These are phyloP conservation scores for Gossypium sturtianum DNA, from an alignment of 345 rosid genomes.

Conservation along the genomic window DNA sequence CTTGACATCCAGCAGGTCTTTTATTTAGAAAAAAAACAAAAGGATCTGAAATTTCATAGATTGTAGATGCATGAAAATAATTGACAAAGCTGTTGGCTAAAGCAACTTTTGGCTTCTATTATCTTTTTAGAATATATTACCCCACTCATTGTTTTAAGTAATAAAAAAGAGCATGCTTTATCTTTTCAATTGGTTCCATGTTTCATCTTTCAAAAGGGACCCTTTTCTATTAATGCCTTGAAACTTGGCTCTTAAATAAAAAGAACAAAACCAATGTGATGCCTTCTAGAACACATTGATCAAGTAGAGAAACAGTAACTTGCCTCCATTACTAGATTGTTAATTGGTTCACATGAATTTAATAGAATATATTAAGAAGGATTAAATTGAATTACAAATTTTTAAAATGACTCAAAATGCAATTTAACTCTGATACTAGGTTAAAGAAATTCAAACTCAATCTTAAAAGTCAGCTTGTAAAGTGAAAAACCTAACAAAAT, in stretches of 20 bases:
- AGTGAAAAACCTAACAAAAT: too few species aligned
- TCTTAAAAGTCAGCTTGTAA: too few species aligned
- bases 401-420: too few species aligned
- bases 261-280: neutral
- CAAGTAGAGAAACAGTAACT: neutral
- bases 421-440: too few species aligned
- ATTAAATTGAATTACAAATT: too few species aligned
- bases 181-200: neutral
- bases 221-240: neutral
- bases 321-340: neutral
- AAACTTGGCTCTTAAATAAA: neutral
- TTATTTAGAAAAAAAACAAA: neutral
- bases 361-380: too few species aligned
- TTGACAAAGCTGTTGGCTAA: neutral
- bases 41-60: neutral
- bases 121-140: neutral
- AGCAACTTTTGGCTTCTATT: neutral
- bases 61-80: neutral
- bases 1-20: too few species aligned
- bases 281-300: neutral
- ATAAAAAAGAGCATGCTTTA: neutral
- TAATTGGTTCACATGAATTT: too few species aligned
- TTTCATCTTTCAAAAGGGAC: neutral
- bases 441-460: too few species aligned
- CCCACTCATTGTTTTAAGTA: neutral